Conservation (phyloP, 768 basidiomycete species). For the Multifurca ochricompacta region DNA sequence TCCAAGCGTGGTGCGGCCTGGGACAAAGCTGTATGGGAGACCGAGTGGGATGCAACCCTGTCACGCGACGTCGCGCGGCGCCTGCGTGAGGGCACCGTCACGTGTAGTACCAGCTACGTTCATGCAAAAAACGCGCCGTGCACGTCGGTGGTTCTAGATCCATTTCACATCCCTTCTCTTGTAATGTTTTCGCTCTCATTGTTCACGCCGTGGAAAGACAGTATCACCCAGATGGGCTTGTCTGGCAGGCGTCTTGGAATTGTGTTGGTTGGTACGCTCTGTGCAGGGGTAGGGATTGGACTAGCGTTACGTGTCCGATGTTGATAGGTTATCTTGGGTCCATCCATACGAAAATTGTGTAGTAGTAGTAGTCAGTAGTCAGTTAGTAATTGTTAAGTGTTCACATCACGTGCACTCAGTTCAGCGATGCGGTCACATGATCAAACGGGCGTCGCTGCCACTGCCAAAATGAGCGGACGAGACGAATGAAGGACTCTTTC, state of each 20-base stretch:
- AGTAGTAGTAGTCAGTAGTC: no score
- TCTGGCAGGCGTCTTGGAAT: conserved; percentile 26
- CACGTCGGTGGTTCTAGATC: conserved; percentile 41
- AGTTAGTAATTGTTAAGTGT: no score
- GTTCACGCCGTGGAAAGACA: conserved; percentile 37
- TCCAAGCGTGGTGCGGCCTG: conserved; percentile 27
- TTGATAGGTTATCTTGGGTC: neutral
- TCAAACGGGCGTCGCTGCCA: conserved; percentile 2
- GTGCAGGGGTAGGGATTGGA: conserved; percentile 39
- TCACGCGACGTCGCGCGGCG: conserved; percentile 53
- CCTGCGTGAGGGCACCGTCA: conserved; percentile 33
- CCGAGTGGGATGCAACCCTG: conserved; percentile 53
- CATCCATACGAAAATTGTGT: no score
- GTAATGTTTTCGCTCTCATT: conserved; percentile 55
- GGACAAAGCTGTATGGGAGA: conserved; percentile 61
- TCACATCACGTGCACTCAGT: no score
- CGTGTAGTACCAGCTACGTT: neutral
- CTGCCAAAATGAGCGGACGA: neutral
- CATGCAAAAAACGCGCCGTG: conserved; percentile 22
- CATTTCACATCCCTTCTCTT: conserved; percentile 59
- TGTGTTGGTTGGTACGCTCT: conserved; percentile 36
- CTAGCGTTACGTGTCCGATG: conserved; percentile 24
- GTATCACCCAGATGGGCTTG: conserved; percentile 24
- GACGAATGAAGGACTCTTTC: no score
- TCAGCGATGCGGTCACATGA: conserved; percentile 19